A percentile compares a stretch with the other conserved stretches of the same genome.
These are phyloP conservation scores for Rhodotorula glutinis DNA, from an alignment of 1,284 basidiomycete species.

Conservation along the genomic window DNA sequence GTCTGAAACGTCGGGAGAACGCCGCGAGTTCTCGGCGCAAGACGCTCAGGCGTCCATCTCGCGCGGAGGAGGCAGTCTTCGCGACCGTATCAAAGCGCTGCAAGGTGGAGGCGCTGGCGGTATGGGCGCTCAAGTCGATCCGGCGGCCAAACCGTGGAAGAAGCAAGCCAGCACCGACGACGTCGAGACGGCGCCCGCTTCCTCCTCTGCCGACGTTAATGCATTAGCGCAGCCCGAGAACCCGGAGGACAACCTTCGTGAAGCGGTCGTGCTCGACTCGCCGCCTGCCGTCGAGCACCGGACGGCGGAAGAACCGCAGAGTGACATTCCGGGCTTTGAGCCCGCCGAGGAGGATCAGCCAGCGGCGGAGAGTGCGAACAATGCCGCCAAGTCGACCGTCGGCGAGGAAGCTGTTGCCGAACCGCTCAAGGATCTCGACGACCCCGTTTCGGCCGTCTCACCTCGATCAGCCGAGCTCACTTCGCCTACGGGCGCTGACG, in stretches of 20 bases:
- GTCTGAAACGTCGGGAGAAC: background rate
- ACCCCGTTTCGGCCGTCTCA: too few species aligned
- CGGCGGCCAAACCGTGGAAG: constrained; percentile 62
- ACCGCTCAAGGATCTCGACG: too few species aligned
- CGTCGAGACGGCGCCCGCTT: background rate
- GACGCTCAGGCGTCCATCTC: constrained; percentile 36
- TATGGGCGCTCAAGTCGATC: constrained; percentile 47
- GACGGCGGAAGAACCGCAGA: constrained; percentile 14
- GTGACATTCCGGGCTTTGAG: constrained; percentile 23
- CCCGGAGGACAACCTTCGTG: constrained; percentile 26
- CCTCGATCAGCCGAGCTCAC: too few species aligned
- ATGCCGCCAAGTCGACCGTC: constrained; percentile 45
- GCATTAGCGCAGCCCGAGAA: constrained; percentile 13
- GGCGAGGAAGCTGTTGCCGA: too few species aligned
- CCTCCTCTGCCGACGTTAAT: background rate
- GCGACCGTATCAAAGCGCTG: constrained; percentile 87
- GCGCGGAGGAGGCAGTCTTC: constrained; percentile 56
- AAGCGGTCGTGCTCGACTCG: constrained; percentile 44
- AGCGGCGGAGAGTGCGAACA: constrained; percentile 18
- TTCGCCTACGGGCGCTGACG: too few species aligned
- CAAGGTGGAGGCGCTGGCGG: constrained; percentile 56
- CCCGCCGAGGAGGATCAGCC: constrained; percentile 20
- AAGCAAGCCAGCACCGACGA: constrained; percentile 33
- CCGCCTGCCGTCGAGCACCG: constrained; percentile 44
- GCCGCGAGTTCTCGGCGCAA: constrained; percentile 39